Percentiles rank a stretch among this genome's conserved stretches.
Evolutionary conservation across 2,329 filamentous ascomycete genomes (phyloP).

Genomic region (Myriosclerotinia duriaeana): DNA sequence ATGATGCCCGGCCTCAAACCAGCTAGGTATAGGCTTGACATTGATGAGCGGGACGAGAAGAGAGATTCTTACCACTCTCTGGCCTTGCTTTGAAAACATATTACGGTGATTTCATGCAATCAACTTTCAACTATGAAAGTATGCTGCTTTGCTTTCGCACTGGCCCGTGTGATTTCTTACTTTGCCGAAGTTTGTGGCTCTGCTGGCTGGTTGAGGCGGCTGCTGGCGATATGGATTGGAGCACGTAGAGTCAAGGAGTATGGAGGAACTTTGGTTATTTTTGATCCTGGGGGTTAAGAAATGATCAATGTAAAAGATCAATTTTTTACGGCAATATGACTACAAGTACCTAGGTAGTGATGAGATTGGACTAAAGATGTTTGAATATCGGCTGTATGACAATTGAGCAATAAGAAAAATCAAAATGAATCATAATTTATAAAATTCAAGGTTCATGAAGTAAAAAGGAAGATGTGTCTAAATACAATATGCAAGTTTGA

Average conservation of each 20-base stretch:
- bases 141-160: background rate
- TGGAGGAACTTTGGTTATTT: background rate
- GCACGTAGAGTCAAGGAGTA: background rate
- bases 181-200: background rate
- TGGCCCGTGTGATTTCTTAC: background rate
- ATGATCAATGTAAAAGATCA: background rate
- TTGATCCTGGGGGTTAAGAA: too few relatives aligned
- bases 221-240: background rate
- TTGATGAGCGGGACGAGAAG: background rate
- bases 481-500: slow-evolving; percentile 21
- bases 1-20: background rate
- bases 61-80: background rate
- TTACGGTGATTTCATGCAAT: background rate
- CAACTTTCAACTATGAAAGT: background rate
- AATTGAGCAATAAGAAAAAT: background rate
- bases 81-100: background rate
- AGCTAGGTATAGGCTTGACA: background rate
- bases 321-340: too few relatives aligned
- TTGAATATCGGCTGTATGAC: background rate
- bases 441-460: background rate
- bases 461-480: slow-evolving; percentile 10
- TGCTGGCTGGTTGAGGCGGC: too few relatives aligned
- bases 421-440: background rate
- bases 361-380: background rate
- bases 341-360: background rate